Evolutionary conservation across 1,139 yeast genomes (phyloP).

Genomic region (Suhomyces bolitotheri): DNA sequence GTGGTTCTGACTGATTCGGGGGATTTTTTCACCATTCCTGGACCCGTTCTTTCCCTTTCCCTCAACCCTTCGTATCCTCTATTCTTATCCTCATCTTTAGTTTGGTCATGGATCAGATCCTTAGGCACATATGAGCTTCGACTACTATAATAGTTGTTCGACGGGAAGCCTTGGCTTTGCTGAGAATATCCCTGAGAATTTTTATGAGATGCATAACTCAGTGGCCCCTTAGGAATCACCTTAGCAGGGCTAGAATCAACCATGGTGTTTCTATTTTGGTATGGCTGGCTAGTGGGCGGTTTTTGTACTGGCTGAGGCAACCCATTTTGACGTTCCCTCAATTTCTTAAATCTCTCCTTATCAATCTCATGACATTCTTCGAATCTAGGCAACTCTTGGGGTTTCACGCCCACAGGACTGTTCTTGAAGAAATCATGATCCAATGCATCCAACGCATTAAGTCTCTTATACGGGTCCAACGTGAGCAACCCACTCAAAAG

Average conservation of each 20-base stretch:
- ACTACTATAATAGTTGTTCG: background rate
- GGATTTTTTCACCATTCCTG: slow-evolving; percentile 1
- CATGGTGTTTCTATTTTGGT: background rate
- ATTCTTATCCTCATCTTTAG: slow-evolving; percentile 1
- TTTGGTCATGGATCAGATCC: background rate
- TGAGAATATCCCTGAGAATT: slow-evolving; percentile 8
- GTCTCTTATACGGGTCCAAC: slow-evolving; percentile 68
- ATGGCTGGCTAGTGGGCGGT: background rate
- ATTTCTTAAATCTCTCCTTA: slow-evolving; percentile 58
- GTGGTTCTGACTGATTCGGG: background rate
- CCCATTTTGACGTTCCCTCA: slow-evolving; percentile 15
- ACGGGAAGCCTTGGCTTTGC: slow-evolving; percentile 1
- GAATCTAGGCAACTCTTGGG: slow-evolving; percentile 62
- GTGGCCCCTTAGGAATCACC: slow-evolving; percentile 1
- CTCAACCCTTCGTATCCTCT: slow-evolving; percentile 3
- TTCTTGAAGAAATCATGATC: slow-evolving; percentile 64
- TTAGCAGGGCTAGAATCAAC: background rate
- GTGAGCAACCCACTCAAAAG: slow-evolving; percentile 57
- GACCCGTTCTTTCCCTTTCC: slow-evolving; percentile 2
- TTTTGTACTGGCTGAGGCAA: slow-evolving; percentile 1
- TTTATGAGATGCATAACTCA: background rate
- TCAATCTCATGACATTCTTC: slow-evolving; percentile 91
- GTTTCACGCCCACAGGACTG: slow-evolving; percentile 62
- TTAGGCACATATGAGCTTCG: slow-evolving; percentile 8
- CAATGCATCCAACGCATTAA: slow-evolving; percentile 79